phyloP scores from a whole-genome alignment of 2,329 filamentous ascomycete genomes.

The Trichoderma sp. region DNA sequence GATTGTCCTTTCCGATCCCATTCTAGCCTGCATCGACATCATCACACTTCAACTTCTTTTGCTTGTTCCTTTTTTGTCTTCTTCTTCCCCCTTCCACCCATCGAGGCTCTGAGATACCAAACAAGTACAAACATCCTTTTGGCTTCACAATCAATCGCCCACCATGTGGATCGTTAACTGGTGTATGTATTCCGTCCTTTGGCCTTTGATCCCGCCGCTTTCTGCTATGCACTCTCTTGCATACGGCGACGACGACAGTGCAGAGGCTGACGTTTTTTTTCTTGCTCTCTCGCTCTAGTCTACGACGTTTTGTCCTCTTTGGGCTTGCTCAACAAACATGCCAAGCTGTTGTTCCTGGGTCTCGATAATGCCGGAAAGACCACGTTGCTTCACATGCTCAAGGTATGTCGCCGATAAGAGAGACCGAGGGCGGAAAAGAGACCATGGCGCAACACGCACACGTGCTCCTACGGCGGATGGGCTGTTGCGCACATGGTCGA shows the following conservation, averaged over 20 bases:
- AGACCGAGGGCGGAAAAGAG: background rate
- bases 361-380: conserved; percentile 96
- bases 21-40: conserved; percentile 22
- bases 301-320: conserved; percentile 87
- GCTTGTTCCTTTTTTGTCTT: background rate
- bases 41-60: conserved; percentile 21
- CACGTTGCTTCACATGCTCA: conserved; percentile 91
- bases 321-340: conserved; percentile 91
- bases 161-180: conserved; percentile 94
- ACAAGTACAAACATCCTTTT: background rate
- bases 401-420: conserved; percentile 57
- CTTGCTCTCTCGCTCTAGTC: conserved; percentile 49
- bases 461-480: background rate
- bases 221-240: background rate
- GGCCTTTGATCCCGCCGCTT: background rate
- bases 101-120: background rate
- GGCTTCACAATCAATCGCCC: conserved; percentile 29
- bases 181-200: conserved; percentile 63
- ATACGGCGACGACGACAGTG: background rate
- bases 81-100: background rate
- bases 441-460: background rate
- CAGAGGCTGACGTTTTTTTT: background rate
- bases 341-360: conserved; percentile 90
- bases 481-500: background rate
- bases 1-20: conserved; percentile 20